These are phyloP conservation scores for Voacanga thouarsii DNA, from an alignment of 257 asterid species.

Conservation along the genomic window DNA sequence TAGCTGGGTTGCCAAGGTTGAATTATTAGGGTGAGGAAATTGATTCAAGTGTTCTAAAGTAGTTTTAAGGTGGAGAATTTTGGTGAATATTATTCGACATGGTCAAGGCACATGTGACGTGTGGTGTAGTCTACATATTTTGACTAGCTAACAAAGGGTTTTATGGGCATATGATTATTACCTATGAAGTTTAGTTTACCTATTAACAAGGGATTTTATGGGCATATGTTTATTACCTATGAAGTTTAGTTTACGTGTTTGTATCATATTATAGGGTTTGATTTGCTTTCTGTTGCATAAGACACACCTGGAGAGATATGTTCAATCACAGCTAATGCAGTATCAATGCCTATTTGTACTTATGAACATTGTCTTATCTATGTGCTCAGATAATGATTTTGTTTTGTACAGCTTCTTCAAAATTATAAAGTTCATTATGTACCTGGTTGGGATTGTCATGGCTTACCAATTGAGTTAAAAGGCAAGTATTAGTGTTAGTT, in stretches of 20 bases:
- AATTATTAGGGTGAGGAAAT: neutral
- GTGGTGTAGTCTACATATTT: neutral
- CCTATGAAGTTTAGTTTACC: neutral
- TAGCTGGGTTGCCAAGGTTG: neutral
- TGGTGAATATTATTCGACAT: neutral
- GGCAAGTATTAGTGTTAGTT: constrained; percentile 40
- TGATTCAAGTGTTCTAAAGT: neutral
- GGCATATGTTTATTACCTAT: neutral
- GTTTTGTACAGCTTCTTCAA: constrained; percentile 75
- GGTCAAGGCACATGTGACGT: neutral
- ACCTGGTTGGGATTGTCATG: constrained; percentile 99
- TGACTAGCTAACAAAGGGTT: neutral
- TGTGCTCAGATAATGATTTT: constrained; percentile 14
- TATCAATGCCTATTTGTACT: constrained; percentile 4
- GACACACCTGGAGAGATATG: neutral
- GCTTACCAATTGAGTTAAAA: constrained; percentile 97
- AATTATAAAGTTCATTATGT: constrained; percentile 77
- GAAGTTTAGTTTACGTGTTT: neutral
- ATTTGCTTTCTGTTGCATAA: neutral
- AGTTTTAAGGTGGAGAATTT: neutral
- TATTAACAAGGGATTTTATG: no score
- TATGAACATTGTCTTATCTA: constrained; percentile 1
- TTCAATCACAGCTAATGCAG: neutral
- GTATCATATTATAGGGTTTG: neutral
- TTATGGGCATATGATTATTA: neutral